Evolutionary conservation across 1,139 yeast genomes (phyloP).

Genomic region (Blastobotrys petasosporus): DNA sequence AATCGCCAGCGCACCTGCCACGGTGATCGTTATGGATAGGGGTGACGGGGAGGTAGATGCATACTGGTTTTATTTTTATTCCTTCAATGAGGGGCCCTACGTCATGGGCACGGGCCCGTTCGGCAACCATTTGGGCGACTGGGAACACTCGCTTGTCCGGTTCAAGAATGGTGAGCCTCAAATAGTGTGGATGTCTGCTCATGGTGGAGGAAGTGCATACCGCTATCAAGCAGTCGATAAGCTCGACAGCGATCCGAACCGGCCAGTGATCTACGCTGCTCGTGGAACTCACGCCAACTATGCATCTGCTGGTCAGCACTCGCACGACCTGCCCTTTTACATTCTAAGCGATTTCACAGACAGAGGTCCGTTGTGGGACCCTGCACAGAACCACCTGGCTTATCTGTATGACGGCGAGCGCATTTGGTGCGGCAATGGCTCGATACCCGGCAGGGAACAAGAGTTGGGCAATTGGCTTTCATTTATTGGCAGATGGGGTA

Average conservation of each 20-base stretch:
- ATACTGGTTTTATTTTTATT: slow-evolving; percentile 92
- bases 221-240: slow-evolving; percentile 70
- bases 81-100: slow-evolving; percentile 91
- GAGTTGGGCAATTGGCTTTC: slow-evolving; percentile 72
- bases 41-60: slow-evolving; percentile 93
- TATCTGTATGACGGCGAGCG: slow-evolving; percentile 64
- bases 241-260: slow-evolving; percentile 39
- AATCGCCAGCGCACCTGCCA: slow-evolving; percentile 71
- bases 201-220: slow-evolving; percentile 94
- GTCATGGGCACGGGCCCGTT: slow-evolving; percentile 98
- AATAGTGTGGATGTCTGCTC: slow-evolving; percentile 98
- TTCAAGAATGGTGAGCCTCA: slow-evolving; percentile 76
- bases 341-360: slow-evolving; percentile 91
- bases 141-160: slow-evolving; percentile 93
- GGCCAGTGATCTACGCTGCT: slow-evolving; percentile 83
- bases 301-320: slow-evolving; percentile 92
- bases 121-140: slow-evolving; percentile 95
- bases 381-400: slow-evolving; percentile 70
- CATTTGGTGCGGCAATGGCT: slow-evolving; percentile 39
- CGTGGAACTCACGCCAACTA: slow-evolving; percentile 97
- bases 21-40: slow-evolving; percentile 77
- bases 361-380: slow-evolving; percentile 94
- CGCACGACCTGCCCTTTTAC: slow-evolving; percentile 90
- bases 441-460: slow-evolving; percentile 53
- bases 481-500: slow-evolving; percentile 91